Conservation (phyloP, 345 rosid species). For the Jatropha curcas region DNA sequence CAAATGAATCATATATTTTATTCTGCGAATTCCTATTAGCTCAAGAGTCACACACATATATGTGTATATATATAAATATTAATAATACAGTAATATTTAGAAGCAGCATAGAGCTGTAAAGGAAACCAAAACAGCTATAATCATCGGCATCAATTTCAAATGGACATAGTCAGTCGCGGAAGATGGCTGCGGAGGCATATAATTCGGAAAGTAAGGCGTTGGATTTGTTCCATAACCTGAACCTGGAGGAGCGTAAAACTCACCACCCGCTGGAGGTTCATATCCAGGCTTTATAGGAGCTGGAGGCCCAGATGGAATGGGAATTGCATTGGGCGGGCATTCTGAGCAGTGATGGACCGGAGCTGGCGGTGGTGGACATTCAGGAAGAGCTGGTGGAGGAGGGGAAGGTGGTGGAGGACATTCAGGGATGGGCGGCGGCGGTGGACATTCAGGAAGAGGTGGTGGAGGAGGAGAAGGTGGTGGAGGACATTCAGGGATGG, state of each 20-base stretch:
- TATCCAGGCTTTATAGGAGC: neutral
- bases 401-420: slow-evolving; percentile 17
- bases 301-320: no score
- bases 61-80: no score
- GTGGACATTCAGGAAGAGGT: neutral
- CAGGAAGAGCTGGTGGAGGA: no score
- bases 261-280: neutral
- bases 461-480: slow-evolving; percentile 7
- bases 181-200: neutral
- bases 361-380: no score
- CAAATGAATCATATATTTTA: no score
- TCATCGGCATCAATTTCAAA: neutral
- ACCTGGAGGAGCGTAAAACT: slow-evolving; percentile 14
- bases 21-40: neutral
- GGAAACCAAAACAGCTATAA: neutral
- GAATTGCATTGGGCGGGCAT: neutral
- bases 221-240: slow-evolving; percentile 13
- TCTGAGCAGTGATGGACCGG: no score
- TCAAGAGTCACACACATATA: no score
- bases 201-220: slow-evolving; percentile 1
- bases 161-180: neutral
- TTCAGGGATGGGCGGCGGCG: neutral
- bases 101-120: neutral
- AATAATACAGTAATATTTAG: neutral
- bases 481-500: slow-evolving; percentile 16